Conservation (phyloP, 768 basidiomycete species). For the Neoboletus brunneissimus region DNA sequence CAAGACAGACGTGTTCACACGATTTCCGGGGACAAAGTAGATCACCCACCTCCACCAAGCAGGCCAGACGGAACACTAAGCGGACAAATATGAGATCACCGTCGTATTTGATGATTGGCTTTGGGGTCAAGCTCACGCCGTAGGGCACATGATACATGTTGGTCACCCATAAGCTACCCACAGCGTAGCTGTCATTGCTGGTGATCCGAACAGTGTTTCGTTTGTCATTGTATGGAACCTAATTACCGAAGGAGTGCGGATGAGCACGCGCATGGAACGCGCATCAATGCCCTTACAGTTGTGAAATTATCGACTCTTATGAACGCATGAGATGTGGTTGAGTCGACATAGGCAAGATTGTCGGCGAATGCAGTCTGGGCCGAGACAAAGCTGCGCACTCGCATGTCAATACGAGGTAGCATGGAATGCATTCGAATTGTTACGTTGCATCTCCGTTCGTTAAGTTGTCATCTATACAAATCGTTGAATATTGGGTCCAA, state of each 20-base stretch:
- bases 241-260: not conserved
- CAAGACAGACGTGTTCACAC: not conserved
- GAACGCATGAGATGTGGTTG: slow-evolving; percentile 65
- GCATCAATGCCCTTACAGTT: slow-evolving; percentile 32
- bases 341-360: slow-evolving; percentile 60
- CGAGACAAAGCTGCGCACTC: slow-evolving; percentile 45
- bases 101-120: not conserved
- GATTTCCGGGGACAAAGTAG: not conserved
- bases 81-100: slow-evolving; percentile 1
- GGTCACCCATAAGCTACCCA: slow-evolving; percentile 63
- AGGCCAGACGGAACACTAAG: slow-evolving; percentile 70
- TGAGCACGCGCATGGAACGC: not conserved
- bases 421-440: slow-evolving; percentile 5
- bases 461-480: slow-evolving; percentile 56
- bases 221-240: slow-evolving; percentile 46
- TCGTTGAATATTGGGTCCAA: not conserved
- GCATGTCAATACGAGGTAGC: slow-evolving; percentile 3
- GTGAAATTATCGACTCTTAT: slow-evolving; percentile 75
- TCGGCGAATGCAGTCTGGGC: slow-evolving; percentile 40
- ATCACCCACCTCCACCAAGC: slow-evolving; percentile 47
- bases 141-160: slow-evolving; percentile 66
- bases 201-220: slow-evolving; percentile 68
- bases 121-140: slow-evolving; percentile 42
- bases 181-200: slow-evolving; percentile 49
- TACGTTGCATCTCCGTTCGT: slow-evolving; percentile 64